Base-by-base conservation (phyloP, 257 asterid genomes). In the Solanum virginianum region DNA sequence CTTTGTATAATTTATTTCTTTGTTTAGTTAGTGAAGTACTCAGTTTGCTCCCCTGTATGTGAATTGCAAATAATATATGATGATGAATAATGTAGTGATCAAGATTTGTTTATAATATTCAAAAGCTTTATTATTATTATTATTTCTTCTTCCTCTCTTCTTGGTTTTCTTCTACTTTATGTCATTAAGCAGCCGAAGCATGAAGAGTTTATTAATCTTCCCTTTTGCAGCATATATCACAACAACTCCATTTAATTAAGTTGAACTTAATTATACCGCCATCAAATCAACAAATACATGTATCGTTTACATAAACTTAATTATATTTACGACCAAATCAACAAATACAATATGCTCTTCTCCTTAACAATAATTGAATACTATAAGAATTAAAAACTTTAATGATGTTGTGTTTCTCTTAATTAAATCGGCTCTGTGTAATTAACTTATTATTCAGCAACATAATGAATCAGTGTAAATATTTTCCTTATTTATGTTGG, bases 61-160 rank as follows among this genome's bases (percentile, higher is more conserved):
- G 86, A 70, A 83, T 84, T 86, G 53, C 75, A 86, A 81, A 77
- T 87, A 85, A 81, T n/a, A 81, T n/a, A 20, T 51, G 53, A 15
- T 51, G 45, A 63, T 81, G 87, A 83, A 87, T 89, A 88, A 86
- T 84, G 82, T 75, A 75, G 62, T 70, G 32, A 88, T 86, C 85
- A 86, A 87, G 88, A 84, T 80, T 75, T 60, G 57, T 80, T 90
- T 56, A 18, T 55, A 8, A 22, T 18, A 36, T 51, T 80, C 72
- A 71, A 55, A 22, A 26, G 4, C 53, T 85, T 41, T 17, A 70
- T 70, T 75, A 70, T 45, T 72, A 20, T 15, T 43, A 17, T 63
- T 72, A 20, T 15, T 22, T 79, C 65, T 39, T 36, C 65, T 36
- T 4, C 12, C 32, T 29, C 32, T 29, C 32, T 29, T 29, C 36